Evolutionary conservation across 768 basidiomycete species (phyloP).

Genomic region (Leccinum variicolor): DNA sequence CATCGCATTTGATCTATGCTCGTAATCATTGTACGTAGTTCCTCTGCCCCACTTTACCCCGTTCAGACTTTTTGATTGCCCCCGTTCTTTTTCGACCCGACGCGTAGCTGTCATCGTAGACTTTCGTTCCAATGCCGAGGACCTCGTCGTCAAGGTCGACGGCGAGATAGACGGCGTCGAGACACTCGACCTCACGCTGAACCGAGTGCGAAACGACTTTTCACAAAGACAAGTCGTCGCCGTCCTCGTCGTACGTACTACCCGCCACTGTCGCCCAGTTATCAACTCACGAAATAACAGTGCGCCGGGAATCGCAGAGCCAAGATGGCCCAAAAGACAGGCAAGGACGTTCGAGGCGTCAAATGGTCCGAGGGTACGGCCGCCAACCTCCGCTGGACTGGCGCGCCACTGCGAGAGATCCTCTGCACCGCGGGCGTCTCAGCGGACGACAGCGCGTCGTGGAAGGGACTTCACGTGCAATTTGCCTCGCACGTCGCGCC

Average conservation of each 20-base stretch:
- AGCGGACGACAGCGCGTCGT: conserved; percentile 11
- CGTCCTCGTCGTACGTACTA: conserved; percentile 48
- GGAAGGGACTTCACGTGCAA: conserved; percentile 46
- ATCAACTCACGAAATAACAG: conserved; percentile 19
- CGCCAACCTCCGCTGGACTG: conserved; percentile 66
- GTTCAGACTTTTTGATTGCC: neutral
- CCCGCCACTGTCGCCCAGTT: neutral
- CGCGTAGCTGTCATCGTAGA: conserved; percentile 27
- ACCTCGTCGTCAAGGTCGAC: conserved; percentile 28
- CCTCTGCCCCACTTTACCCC: conserved; percentile 9
- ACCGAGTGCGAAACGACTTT: conserved; percentile 14
- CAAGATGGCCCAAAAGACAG: conserved; percentile 58
- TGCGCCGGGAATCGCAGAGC: conserved; percentile 68
- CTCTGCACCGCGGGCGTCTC: conserved; percentile 44
- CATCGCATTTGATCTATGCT: conserved; percentile 62
- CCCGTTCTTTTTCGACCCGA: neutral
- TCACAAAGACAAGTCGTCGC: conserved; percentile 39
- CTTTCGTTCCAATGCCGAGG: conserved; percentile 15
- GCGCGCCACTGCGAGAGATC: conserved; percentile 55
- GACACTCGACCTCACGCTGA: conserved; percentile 18
- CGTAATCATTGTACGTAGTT: conserved; percentile 67
- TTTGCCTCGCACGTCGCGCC: conserved; percentile 58
- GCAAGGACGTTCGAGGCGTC: conserved; percentile 48
- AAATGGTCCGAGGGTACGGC: conserved; percentile 69
- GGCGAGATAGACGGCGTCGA: conserved; percentile 19